Evolutionary conservation across 73 alveolate genomes (phyloP).

Genomic region (Paramecium biaurelia): DNA sequence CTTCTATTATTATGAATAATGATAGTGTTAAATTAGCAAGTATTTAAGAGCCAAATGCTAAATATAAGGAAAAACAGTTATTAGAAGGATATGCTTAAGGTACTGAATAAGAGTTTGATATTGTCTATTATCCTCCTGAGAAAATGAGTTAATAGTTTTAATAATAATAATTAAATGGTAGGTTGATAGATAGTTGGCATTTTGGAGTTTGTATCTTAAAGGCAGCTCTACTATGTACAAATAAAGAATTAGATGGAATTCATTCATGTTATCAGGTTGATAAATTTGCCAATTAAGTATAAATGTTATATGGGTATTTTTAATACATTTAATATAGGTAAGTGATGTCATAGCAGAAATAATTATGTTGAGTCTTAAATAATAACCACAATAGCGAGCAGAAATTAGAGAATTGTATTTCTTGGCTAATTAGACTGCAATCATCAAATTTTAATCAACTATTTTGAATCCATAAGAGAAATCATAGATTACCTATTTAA

Average conservation of each 20-base stretch:
- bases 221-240: neutral
- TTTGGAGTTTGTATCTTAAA: neutral
- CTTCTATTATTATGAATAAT: neutral
- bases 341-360: slow-evolving; percentile 27
- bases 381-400: neutral
- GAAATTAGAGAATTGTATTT: neutral
- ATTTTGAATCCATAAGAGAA: neutral
- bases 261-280: neutral
- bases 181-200: neutral
- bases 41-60: neutral
- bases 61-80: neutral
- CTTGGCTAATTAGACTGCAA: neutral
- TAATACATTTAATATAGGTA: neutral
- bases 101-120: neutral
- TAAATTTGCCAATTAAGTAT: neutral
- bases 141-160: neutral
- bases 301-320: slow-evolving; percentile 2
- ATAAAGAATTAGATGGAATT: neutral
- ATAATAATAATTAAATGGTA: neutral
- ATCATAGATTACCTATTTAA: neutral
- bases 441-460: neutral
- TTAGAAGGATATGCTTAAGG: neutral
- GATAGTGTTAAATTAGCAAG: neutral
- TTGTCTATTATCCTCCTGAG: slow-evolving; percentile 16
- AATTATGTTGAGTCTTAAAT: slow-evolving; percentile 1